Conservation (phyloP, 441 rosid genomes). For the Kokia cookei region DNA sequence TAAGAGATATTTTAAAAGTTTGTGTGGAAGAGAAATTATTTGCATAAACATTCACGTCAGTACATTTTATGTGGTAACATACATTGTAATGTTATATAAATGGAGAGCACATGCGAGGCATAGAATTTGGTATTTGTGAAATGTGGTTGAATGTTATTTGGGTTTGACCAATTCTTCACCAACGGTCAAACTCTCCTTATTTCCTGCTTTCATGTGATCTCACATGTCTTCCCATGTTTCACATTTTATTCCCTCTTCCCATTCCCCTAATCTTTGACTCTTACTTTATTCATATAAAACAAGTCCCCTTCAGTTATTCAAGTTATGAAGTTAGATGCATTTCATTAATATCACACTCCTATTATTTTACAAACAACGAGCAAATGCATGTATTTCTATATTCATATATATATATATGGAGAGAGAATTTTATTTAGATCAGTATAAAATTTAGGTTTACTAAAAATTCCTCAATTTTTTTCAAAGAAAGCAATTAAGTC, state of each 20-base stretch:
- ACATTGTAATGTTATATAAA: background rate
- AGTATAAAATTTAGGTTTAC: too few species aligned
- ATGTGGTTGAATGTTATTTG: background rate
- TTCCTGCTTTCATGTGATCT: conserved; percentile 41
- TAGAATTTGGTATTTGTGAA: background rate
- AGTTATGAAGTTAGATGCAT: conserved; percentile 50
- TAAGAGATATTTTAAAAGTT: too few species aligned
- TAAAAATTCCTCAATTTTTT: too few species aligned
- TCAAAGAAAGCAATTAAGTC: too few species aligned
- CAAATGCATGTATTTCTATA: background rate
- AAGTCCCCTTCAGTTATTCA: conserved; percentile 48
- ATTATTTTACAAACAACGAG: background rate
- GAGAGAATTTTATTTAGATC: too few species aligned
- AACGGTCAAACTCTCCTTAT: background rate
- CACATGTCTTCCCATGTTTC: conserved; percentile 48
- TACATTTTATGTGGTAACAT: background rate
- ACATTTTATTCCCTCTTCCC: background rate
- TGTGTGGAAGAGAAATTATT: background rate
- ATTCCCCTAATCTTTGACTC: background rate
- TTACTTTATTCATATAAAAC: background rate
- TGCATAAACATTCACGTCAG: background rate
- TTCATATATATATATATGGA: background rate
- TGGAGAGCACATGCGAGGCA: background rate
- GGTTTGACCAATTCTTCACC: background rate
- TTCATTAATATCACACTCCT: background rate